These are phyloP conservation scores for Dichotomopilus funicola DNA, from an alignment of 2,329 filamentous ascomycete genomes.

Conservation along the genomic window DNA sequence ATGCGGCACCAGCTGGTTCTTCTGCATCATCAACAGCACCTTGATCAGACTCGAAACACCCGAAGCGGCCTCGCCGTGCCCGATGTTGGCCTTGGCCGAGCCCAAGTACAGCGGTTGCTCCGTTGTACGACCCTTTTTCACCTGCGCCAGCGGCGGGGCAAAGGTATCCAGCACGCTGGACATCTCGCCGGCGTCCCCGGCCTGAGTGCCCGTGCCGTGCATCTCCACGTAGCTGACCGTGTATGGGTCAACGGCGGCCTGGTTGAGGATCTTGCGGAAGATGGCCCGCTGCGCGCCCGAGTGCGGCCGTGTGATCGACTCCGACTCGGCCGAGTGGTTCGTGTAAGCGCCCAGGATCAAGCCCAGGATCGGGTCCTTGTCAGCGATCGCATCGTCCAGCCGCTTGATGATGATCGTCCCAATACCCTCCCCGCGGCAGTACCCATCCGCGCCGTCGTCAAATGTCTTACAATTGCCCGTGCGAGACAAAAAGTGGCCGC, in stretches of 20 bases:
- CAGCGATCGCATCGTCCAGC: background rate
- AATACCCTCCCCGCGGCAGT: slow-evolving; percentile 42
- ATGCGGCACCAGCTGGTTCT: slow-evolving; percentile 17
- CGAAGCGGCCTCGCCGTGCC: slow-evolving; percentile 20
- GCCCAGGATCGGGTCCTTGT: slow-evolving; percentile 43
- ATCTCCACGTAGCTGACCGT: slow-evolving; percentile 59
- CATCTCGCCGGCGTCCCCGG: background rate
- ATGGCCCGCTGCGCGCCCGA: slow-evolving; percentile 41
- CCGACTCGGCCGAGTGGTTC: slow-evolving; percentile 57
- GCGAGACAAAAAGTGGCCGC: slow-evolving; percentile 17
- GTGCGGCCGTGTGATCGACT: slow-evolving; percentile 58
- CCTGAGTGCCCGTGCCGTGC: slow-evolving; percentile 59
- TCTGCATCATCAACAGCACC: slow-evolving; percentile 18
- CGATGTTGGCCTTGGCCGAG: slow-evolving; percentile 30
- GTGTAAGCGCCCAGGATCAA: slow-evolving; percentile 54
- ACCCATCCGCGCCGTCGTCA: slow-evolving; percentile 40
- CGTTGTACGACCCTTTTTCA: background rate
- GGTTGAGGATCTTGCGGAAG: background rate
- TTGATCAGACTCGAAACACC: slow-evolving; percentile 21
- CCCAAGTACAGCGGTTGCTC: slow-evolving; percentile 30
- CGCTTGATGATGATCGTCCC: slow-evolving; percentile 28
- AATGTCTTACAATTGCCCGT: slow-evolving; percentile 28
- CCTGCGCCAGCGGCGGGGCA: background rate
- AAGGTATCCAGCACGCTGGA: background rate
- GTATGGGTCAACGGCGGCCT: slow-evolving; percentile 46